Evolutionary conservation across 345 rosid genomes (phyloP).

Genomic region (rapeseed (Brassica napus)): Da-Ae NC_063445.1:54170001-54170500

Average conservation of each 20-base stretch:
- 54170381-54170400: not conserved
- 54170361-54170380: not conserved
- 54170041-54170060: not conserved
- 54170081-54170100: not conserved
- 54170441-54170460: constrained; percentile 27
- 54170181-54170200: constrained; percentile 31
- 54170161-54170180: constrained; percentile 24
- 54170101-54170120: constrained; percentile 11
- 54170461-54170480: constrained; percentile 8
- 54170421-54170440: not conserved
- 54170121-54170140: constrained; percentile 13
- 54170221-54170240: constrained; percentile 8
- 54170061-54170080: not conserved
- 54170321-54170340: not conserved
- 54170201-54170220: not conserved
- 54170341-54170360: not conserved
- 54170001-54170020: not conserved
- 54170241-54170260: not conserved
- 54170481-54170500: not conserved
- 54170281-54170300: not conserved
- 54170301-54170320: not conserved
- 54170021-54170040: not conserved
- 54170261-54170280: constrained; percentile 23
- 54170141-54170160: constrained; percentile 25
- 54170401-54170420: constrained; percentile 3